A percentile compares a stretch with the other conserved stretches of the same genome.
Evolutionary conservation across 306 rosid species (phyloP).

Genomic region (Alnus glutinosa): DNA sequence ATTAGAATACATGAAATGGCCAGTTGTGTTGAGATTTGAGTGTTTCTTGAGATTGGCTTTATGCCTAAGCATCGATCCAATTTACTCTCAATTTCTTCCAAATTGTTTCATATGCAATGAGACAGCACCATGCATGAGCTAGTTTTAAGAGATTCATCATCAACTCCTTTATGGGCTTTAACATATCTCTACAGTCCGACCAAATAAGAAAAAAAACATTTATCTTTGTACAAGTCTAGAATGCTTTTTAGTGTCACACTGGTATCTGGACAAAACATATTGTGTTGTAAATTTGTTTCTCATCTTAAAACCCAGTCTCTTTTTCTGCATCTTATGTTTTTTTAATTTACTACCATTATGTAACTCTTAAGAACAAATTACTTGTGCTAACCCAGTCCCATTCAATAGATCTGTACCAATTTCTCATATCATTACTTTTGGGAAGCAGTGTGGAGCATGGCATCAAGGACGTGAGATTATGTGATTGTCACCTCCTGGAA

Average conservation of each 20-base stretch:
- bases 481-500: background rate
- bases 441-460: background rate
- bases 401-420: background rate
- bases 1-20: background rate
- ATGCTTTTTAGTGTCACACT: background rate
- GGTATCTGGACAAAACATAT: background rate
- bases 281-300: background rate
- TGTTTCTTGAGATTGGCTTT: background rate
- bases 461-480: background rate
- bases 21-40: background rate
- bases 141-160: background rate
- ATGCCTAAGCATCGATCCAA: background rate
- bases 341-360: background rate
- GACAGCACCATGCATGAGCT: background rate
- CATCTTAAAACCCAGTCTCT: background rate
- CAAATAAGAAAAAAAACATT: too few species aligned
- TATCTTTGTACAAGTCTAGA: too few species aligned
- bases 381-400: background rate
- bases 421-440: background rate
- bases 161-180: background rate
- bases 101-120: background rate
- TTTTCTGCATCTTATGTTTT: background rate
- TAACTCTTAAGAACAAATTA: background rate
- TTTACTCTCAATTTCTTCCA: background rate
- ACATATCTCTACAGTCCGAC: background rate